Evolutionary conservation across 495 filamentous ascomycete species (phyloP), one percentile per base, ranked within the genome.

Genomic region (Penicillium macrosclerotiorum): DNA sequence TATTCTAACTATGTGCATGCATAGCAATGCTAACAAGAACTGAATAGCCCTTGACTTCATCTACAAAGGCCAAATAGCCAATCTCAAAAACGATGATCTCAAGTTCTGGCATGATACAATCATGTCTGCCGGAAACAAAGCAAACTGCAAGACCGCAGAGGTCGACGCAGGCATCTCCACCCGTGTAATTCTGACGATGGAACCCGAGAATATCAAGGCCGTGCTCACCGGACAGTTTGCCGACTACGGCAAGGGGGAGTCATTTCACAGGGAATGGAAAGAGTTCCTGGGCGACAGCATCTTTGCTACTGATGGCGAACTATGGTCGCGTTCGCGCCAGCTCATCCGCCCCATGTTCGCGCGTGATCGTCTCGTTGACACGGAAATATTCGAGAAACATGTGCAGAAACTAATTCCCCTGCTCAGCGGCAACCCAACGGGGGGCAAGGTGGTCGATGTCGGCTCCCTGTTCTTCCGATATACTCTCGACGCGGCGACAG

Each of bases 301-400:
- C 70, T 92, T 95, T 64, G 75, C 77, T 13, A 90, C 83, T 2
- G 88, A 94, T 57, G 84, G 85, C 6, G 73, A 81, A 33, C 52
- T 75, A 27, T 93, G 90, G 90, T 84, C 89, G 52, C 67, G 62
- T 42, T 86, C 81, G 32, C 82, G 90, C 27, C 83, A 88, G 49
- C 73, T 93, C 9, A 81, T 95, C 40, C 74, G 89, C 4, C 90
- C 90, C 2, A 89, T 91, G 66, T 96, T 95, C 64, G 77, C 81
- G 38, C 81, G 86, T 42, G 86, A 93, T 46, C 84, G 89, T 16
- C 80, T 95, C 31, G 80, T 81, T 26, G 87, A 95, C 59, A 74
- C 94, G 8, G 79, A 90, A 27, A 80, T 83, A 38, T 91, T 93
- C 42, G 89, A 95, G 65, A 71, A 74, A 8, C 86, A 94, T 66